Evolutionary conservation across 257 asterid species (phyloP).

Genomic region (Fraxinus americana): DNA sequence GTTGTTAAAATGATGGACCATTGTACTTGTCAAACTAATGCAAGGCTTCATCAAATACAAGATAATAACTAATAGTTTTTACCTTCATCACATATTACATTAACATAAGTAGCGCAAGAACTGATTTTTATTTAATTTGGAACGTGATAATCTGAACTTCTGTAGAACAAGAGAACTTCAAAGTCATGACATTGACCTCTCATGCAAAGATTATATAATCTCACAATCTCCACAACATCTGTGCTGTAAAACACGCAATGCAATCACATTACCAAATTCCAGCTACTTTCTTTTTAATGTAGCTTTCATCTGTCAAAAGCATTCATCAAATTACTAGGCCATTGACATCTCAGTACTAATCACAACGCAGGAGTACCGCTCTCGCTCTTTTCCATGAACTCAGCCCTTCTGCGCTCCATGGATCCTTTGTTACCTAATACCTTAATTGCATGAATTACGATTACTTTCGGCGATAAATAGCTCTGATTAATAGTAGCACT

Average conservation of each 20-base stretch:
- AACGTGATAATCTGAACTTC: too few species aligned
- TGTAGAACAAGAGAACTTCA: neutral
- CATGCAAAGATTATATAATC: neutral
- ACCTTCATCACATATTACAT: neutral
- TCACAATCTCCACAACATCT: constrained; percentile 3
- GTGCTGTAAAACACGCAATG: neutral
- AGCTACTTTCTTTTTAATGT: neutral
- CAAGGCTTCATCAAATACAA: neutral
- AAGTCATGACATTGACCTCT: neutral
- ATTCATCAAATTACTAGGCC: neutral
- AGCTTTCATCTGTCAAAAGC: neutral
- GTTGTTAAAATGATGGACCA: neutral
- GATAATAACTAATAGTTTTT: neutral
- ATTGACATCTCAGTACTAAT: neutral
- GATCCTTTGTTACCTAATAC: too few species aligned
- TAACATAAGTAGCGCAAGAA: neutral
- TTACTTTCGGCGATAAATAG: neutral
- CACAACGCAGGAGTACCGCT: neutral
- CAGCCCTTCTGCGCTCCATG: too few species aligned
- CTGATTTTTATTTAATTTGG: neutral
- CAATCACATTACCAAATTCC: neutral
- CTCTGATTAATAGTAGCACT: neutral
- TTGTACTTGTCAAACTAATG: neutral
- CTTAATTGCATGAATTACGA: too few species aligned
- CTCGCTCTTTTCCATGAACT: neutral